These are phyloP conservation scores for Turnera subulata DNA, from an alignment of 345 rosid species.

Conservation along the genomic window DNA sequence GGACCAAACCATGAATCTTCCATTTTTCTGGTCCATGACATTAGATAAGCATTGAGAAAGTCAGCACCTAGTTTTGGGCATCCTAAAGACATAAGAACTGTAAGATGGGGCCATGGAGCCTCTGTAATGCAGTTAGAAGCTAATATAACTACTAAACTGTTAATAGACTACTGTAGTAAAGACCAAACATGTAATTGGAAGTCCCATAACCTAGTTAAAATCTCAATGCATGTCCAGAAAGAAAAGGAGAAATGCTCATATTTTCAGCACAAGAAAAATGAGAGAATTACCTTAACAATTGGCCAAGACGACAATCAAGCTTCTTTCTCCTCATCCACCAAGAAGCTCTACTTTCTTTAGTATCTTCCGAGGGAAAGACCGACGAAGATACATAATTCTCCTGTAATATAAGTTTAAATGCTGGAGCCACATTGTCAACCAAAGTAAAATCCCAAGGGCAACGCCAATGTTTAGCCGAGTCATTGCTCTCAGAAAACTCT, in stretches of 20 bases:
- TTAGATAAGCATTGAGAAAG: constrained; percentile 9
- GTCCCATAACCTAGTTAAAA: not conserved
- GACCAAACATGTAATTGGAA: not conserved
- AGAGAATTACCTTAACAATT: constrained; percentile 52
- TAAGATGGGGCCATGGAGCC: too few relatives aligned
- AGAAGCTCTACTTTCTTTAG: constrained; percentile 41
- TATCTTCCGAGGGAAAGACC: constrained; percentile 44
- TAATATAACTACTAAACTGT: too few relatives aligned
- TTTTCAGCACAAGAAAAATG: too few relatives aligned
- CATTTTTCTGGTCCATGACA: constrained; percentile 43
- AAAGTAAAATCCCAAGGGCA: constrained; percentile 82
- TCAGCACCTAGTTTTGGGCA: too few relatives aligned
- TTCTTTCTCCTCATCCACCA: constrained; percentile 87
- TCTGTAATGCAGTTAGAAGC: too few relatives aligned
- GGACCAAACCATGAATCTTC: constrained; percentile 92
- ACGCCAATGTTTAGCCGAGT: constrained; percentile 49
- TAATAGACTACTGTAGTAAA: too few relatives aligned
- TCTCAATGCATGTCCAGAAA: not conserved
- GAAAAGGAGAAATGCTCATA: not conserved
- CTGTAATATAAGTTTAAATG: constrained; percentile 70
- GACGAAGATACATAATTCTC: constrained; percentile 63
- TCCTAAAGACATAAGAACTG: too few relatives aligned
- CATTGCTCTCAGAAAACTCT: constrained; percentile 28
- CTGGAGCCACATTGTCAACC: constrained; percentile 73
- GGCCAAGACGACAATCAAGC: constrained; percentile 67